Evolutionary conservation across 768 basidiomycete species (phyloP), one percentile per base, ranked within the genome.

Genomic region (Sarcomyxa edulis): DNA sequence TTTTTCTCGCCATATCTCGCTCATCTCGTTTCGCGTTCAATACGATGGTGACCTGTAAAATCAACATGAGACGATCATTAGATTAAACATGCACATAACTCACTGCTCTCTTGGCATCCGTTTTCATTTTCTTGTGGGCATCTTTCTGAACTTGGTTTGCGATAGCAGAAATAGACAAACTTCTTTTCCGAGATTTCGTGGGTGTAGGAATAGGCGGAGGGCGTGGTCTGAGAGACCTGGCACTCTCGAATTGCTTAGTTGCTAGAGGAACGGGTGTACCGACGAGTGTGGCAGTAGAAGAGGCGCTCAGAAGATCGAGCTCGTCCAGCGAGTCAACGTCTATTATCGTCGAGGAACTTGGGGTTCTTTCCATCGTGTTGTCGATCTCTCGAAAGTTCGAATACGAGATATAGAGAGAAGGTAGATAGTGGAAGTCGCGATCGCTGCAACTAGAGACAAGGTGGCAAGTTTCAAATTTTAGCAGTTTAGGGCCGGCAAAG

Each of bases 1-100:
- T 59, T 29, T 63, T 69, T 23, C 65, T 55, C 4, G 69, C 64
- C 11, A 58, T 53, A 22, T 76, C 72, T 22, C 69, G 49, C 1
- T 48, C 45, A 5, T 59, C 57, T 30, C 64, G 62, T 39, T 58
- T 68, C 28, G 51, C 47, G 32, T 66, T 67, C 11, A 60, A 48
- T 4, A 58, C 52, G 26, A 61, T 52, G 2, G 72, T 77, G 35
- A 62, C 55, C 74, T 76, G 40, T 22, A 6, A 14, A 2, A 14
- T 6, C 5, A 30, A 22, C 9, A 23, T 19, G 15, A 19, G 12
- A n/a, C 15, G 12, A 32, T n/a, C 5, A n/a, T 21, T 30, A 32
- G 21, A 18, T 18, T 27, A 24, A 5, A 11, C 18, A 15, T 15
- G 24, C 18, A 33, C 10, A 3, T 5, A 16, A 35, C 43, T n/a